A percentile compares a stretch with the other conserved stretches of the same genome.
phyloP scores from a whole-genome alignment of 306 rosid species.

The Prunus mira region DNA sequence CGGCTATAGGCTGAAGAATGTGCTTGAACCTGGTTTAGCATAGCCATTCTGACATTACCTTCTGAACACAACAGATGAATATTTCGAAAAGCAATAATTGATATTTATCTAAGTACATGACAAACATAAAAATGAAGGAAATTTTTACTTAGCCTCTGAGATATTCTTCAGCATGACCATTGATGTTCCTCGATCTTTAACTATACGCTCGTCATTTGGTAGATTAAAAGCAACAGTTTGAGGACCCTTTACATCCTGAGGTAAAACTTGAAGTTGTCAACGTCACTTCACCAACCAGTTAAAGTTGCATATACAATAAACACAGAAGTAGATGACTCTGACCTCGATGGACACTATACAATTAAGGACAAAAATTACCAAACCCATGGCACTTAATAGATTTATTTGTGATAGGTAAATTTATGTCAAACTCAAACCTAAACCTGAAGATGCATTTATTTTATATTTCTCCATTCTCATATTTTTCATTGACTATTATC shows the following conservation, averaged over 20 bases:
- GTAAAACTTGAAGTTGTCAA: constrained; percentile 20
- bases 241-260: constrained; percentile 95
- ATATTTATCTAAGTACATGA: constrained; percentile 11
- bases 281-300: constrained; percentile 14
- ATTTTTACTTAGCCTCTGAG: constrained; percentile 84
- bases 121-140: constrained; percentile 21
- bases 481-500: background rate
- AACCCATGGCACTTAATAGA: background rate
- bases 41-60: constrained; percentile 10
- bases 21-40: constrained; percentile 67
- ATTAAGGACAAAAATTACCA: background rate
- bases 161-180: constrained; percentile 99
- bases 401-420: background rate
- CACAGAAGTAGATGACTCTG: background rate
- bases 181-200: constrained; percentile 83
- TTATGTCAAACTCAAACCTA: background rate
- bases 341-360: background rate
- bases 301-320: background rate
- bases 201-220: constrained; percentile 91
- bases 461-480: background rate
- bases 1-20: constrained; percentile 86
- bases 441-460: background rate
- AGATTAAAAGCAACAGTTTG: constrained; percentile 96
- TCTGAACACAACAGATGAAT: constrained; percentile 5
- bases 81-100: constrained; percentile 12